Percentiles rank a stretch among this genome's conserved stretches.
These are phyloP conservation scores for Tribonema minus DNA, from an alignment of 108 stramenopile genomes.

Conservation along the genomic window DNA sequence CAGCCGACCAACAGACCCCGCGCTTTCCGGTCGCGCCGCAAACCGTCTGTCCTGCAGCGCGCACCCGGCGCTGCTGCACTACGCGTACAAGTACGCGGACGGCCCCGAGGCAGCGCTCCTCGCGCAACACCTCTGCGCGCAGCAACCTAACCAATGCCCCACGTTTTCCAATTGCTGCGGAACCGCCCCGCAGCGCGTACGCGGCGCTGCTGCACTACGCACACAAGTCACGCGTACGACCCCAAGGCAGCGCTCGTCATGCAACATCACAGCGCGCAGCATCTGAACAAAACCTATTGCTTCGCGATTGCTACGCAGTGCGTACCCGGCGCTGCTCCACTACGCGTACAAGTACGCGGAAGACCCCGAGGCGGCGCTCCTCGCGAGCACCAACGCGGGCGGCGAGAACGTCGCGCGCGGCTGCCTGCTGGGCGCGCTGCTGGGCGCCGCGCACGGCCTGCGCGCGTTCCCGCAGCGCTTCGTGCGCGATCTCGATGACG, in stretches of 20 bases:
- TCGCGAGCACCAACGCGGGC: slow-evolving; percentile 76
- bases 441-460: slow-evolving; percentile 66
- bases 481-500: slow-evolving; percentile 54
- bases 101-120: slow-evolving; percentile 63
- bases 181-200: slow-evolving; percentile 57
- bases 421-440: slow-evolving; percentile 68
- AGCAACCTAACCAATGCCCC: too few relatives aligned
- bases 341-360: slow-evolving; percentile 68
- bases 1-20: too few relatives aligned
- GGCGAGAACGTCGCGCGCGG: slow-evolving; percentile 85
- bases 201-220: slow-evolving; percentile 67
- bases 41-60: too few relatives aligned
- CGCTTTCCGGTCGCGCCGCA: too few relatives aligned
- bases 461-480: slow-evolving; percentile 53
- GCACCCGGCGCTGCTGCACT: slow-evolving; percentile 64
- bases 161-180: too few relatives aligned
- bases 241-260: slow-evolving; percentile 63
- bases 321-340: slow-evolving; percentile 65
- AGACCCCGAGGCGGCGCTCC: slow-evolving; percentile 60
- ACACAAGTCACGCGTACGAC: slow-evolving; percentile 61
- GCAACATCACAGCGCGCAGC: not conserved
- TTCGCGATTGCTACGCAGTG: slow-evolving; percentile 13
- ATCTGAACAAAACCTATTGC: not conserved
- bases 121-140: too few relatives aligned
- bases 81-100: slow-evolving; percentile 66